Percentiles rank a stretch among this genome's conserved stretches.
These are phyloP conservation scores for Berberis thunbergii DNA, from an alignment of 164 flowering plant genomes.

Conservation along the genomic window DNA sequence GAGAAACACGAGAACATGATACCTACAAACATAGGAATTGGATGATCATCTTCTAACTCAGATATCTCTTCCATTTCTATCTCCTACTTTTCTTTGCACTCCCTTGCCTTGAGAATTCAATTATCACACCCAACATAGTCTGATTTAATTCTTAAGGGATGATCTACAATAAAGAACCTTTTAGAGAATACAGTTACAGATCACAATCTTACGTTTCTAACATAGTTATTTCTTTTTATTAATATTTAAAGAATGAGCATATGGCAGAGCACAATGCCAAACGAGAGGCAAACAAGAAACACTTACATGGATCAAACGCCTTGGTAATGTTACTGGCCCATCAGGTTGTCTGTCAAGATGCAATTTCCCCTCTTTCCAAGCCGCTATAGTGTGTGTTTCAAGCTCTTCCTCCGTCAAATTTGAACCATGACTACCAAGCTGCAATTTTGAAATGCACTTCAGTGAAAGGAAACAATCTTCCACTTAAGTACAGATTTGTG, in stretches of 20 bases:
- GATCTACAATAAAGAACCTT: too few species aligned
- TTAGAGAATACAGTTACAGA: too few species aligned
- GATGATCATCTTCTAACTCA: too few species aligned
- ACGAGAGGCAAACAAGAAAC: not conserved
- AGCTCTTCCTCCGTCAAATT: constrained; percentile 94
- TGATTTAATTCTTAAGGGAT: too few species aligned
- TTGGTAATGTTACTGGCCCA: constrained; percentile 34
- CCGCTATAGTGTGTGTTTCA: constrained; percentile 85
- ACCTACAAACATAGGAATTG: too few species aligned
- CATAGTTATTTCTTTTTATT: too few species aligned
- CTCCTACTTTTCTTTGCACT: too few species aligned
- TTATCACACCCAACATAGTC: too few species aligned
- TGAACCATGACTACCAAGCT: constrained; percentile 85
- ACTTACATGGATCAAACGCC: constrained; percentile 66
- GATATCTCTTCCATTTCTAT: too few species aligned
- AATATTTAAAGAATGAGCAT: not conserved
- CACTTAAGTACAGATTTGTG: not conserved
- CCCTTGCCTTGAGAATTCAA: too few species aligned
- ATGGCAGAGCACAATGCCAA: not conserved
- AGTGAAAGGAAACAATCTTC: not conserved
- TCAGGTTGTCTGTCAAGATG: constrained; percentile 43
- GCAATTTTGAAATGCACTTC: constrained; percentile 13
- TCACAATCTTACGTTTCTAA: too few species aligned
- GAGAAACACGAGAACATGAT: too few species aligned
- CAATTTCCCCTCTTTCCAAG: constrained; percentile 86